Conservation (phyloP, 352 stramenopile species). For the Globisporangium cederbergense region DNA sequence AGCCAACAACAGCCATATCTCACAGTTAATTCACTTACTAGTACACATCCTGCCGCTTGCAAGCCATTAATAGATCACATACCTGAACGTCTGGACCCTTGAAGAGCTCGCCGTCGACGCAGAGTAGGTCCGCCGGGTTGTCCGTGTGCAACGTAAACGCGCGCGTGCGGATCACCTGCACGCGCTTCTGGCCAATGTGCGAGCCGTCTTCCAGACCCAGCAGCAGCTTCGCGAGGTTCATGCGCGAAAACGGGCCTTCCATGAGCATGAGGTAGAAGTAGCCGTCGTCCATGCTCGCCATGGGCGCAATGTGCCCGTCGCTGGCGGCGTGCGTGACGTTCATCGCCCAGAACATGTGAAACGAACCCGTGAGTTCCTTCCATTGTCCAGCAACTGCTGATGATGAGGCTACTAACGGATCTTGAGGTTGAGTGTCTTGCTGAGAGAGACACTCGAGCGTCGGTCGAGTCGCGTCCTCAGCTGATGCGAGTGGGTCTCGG, state of each 20-base stretch:
- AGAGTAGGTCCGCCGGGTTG: constrained; percentile 39
- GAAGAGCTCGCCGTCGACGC: constrained; percentile 63
- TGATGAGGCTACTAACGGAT: neutral
- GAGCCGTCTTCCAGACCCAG: constrained; percentile 49
- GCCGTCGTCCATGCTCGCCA: constrained; percentile 33
- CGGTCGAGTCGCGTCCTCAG: constrained; percentile 26
- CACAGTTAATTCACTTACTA: neutral
- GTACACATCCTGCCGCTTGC: neutral
- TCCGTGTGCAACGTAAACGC: constrained; percentile 42
- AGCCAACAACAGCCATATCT: neutral
- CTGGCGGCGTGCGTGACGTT: constrained; percentile 29
- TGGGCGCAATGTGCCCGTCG: constrained; percentile 27
- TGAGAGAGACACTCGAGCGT: constrained; percentile 37
- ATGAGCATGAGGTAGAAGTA: constrained; percentile 63
- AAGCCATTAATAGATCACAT: neutral
- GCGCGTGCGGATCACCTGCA: constrained; percentile 60
- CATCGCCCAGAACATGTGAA: constrained; percentile 37
- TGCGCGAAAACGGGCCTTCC: constrained; percentile 32
- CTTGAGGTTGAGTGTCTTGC: neutral
- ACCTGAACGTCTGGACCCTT: constrained; percentile 38
- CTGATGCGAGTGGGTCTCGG: constrained; percentile 27
- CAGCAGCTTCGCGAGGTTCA: constrained; percentile 41
- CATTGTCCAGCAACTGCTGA: constrained; percentile 15
- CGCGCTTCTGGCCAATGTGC: constrained; percentile 33
- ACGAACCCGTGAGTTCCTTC: constrained; percentile 23